Conservation (phyloP, 2,329 filamentous ascomycete species). For the Rhynchosporium graminicola region DNA sequence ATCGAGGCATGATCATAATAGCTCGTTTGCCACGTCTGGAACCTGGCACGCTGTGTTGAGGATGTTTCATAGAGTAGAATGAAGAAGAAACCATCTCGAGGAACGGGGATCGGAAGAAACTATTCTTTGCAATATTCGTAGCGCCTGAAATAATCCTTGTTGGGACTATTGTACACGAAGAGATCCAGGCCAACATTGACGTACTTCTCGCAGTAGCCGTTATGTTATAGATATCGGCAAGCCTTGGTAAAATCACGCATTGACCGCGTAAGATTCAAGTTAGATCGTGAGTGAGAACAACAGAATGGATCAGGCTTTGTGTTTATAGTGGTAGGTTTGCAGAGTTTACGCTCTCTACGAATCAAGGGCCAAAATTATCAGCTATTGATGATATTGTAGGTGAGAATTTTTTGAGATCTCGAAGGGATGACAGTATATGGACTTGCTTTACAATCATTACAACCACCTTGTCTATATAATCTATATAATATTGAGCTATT, state of each 20-base stretch:
- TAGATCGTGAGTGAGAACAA: neutral
- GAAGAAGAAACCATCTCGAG: neutral
- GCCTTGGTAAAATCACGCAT: neutral
- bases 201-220: neutral
- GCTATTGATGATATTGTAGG: neutral
- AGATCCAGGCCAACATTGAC: neutral
- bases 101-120: constrained; percentile 1
- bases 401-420: constrained; percentile 7
- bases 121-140: constrained; percentile 1
- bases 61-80: neutral
- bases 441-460: neutral
- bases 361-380: neutral
- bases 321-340: neutral
- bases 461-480: constrained; percentile 3
- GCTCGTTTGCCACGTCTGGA: neutral
- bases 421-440: neutral
- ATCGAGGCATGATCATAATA: constrained; percentile 6
- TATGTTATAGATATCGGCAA: neutral
- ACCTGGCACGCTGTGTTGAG: neutral
- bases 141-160: neutral
- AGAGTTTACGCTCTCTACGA: constrained; percentile 10
- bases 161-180: constrained; percentile 5
- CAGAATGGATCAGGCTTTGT: neutral
- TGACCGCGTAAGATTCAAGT: neutral
- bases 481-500: too few species aligned